These are phyloP conservation scores for Solanum hybrid DNA, from an alignment of 305 asterid genomes.

Conservation along the genomic window DNA sequence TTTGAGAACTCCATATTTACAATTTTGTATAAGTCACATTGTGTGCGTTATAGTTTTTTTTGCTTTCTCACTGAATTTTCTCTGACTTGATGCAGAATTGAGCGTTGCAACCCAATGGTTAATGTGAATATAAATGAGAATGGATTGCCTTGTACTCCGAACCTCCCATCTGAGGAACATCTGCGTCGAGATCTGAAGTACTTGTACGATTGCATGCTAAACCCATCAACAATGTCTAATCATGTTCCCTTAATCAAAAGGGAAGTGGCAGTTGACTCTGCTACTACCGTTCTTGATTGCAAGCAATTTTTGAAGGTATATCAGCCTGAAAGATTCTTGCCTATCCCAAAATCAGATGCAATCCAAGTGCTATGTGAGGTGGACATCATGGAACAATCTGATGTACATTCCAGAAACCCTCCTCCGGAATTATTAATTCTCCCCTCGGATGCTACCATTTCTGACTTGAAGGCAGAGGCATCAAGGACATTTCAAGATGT, in stretches of 20 bases:
- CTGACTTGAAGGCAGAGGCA: slow-evolving; percentile 81
- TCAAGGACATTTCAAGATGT: slow-evolving; percentile 69
- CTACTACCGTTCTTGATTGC: slow-evolving; percentile 61
- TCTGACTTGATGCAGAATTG: slow-evolving; percentile 43
- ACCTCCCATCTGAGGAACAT: slow-evolving; percentile 52
- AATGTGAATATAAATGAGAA: slow-evolving; percentile 13
- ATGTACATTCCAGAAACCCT: slow-evolving; percentile 37
- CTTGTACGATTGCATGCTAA: slow-evolving; percentile 60
- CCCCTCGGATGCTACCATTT: slow-evolving; percentile 60
- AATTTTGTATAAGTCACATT: background rate
- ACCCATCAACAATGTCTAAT: slow-evolving; percentile 46
- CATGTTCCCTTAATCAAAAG: slow-evolving; percentile 35
- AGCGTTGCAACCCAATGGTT: slow-evolving; percentile 40
- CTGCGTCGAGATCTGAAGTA: slow-evolving; percentile 54
- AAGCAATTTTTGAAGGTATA: slow-evolving; percentile 85
- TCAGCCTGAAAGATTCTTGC: slow-evolving; percentile 30
- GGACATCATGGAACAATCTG: slow-evolving; percentile 51
- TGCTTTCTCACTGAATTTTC: background rate
- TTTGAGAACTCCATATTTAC: background rate
- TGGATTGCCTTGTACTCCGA: slow-evolving; percentile 9
- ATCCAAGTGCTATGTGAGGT: slow-evolving; percentile 67
- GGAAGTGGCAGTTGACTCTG: slow-evolving; percentile 33
- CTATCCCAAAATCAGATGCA: slow-evolving; percentile 23
- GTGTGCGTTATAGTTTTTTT: background rate
- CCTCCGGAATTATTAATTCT: slow-evolving; percentile 70